phyloP scores from a whole-genome alignment of 2,329 filamentous ascomycete species.

The Grosmannia penicillata region DNA sequence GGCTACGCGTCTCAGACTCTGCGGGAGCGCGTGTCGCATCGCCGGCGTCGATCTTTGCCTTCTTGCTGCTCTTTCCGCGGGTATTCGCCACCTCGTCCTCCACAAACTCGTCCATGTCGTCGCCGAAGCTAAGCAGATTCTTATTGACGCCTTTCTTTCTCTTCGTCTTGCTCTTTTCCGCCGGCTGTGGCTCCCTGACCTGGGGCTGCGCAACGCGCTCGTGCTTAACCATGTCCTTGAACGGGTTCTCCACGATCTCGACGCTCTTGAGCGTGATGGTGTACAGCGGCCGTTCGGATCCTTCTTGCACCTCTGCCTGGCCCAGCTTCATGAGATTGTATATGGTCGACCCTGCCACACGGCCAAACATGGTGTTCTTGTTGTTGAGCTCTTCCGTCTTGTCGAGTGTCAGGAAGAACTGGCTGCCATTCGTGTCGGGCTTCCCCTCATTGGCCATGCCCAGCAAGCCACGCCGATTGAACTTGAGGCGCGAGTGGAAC shows the following conservation, averaged over 20 bases:
- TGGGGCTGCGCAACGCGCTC: constrained; percentile 36
- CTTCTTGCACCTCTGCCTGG: constrained; percentile 67
- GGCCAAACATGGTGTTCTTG: constrained; percentile 86
- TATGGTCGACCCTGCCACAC: constrained; percentile 84
- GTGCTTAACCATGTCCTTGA: constrained; percentile 64
- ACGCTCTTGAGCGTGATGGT: constrained; percentile 61
- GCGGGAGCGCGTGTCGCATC: neutral
- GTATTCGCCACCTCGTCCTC: constrained; percentile 21
- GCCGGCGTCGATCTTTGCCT: constrained; percentile 11
- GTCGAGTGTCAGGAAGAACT: constrained; percentile 91
- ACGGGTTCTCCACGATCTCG: constrained; percentile 70
- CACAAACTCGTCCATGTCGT: constrained; percentile 44
- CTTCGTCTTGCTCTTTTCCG: constrained; percentile 46
- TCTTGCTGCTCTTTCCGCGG: constrained; percentile 13
- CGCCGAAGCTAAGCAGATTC: constrained; percentile 64
- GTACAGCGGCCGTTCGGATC: constrained; percentile 72
- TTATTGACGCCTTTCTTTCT: constrained; percentile 47
- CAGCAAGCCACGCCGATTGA: constrained; percentile 76
- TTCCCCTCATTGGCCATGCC: constrained; percentile 89
- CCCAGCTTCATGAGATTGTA: constrained; percentile 93
- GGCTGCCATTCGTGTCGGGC: constrained; percentile 73
- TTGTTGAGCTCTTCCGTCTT: constrained; percentile 73
- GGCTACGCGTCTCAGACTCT: constrained; percentile 10
- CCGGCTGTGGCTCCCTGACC: constrained; percentile 21
- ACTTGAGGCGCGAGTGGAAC: constrained; percentile 82